phyloP scores from a whole-genome alignment of 306 rosid species.

The Sicyos edulis region DNA sequence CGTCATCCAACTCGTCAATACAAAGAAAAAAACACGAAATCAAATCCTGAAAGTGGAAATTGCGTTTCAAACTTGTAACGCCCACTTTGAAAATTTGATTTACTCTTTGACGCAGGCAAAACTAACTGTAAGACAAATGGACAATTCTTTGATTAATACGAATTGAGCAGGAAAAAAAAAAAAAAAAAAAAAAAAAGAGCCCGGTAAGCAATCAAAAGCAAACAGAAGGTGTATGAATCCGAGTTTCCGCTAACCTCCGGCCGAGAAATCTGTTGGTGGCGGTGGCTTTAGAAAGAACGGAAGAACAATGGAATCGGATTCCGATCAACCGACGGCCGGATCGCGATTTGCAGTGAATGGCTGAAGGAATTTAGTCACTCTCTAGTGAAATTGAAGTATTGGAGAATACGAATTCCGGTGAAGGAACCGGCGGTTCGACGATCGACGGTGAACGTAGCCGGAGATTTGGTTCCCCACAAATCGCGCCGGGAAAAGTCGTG shows the following conservation, averaged over 20 bases:
- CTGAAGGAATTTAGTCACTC: background rate
- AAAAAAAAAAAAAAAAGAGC: background rate
- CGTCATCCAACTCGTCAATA: background rate
- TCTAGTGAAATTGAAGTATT: background rate
- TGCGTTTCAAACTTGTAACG: background rate
- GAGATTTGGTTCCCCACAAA: background rate
- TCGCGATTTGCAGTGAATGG: background rate
- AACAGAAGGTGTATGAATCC: background rate
- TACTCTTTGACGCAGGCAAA: background rate
- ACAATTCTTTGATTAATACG: background rate
- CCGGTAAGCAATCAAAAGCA: background rate
- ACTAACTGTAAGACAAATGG: background rate
- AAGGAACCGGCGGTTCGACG: background rate
- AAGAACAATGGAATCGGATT: background rate
- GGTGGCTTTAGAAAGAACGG: slow-evolving; percentile 1
- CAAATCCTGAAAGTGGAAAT: background rate
- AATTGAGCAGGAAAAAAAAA: background rate
- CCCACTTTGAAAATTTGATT: slow-evolving; percentile 1
- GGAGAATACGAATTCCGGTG: background rate
- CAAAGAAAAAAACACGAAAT: background rate
- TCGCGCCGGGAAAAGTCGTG: background rate
- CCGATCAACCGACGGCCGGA: slow-evolving; percentile 4
- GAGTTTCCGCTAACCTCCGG: background rate
- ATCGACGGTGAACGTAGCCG: background rate
- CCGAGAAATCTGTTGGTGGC: background rate